These are phyloP conservation scores for Pseudopyricularia javanii DNA, from an alignment of 2,329 filamentous ascomycete species.

Conservation along the genomic window DNA sequence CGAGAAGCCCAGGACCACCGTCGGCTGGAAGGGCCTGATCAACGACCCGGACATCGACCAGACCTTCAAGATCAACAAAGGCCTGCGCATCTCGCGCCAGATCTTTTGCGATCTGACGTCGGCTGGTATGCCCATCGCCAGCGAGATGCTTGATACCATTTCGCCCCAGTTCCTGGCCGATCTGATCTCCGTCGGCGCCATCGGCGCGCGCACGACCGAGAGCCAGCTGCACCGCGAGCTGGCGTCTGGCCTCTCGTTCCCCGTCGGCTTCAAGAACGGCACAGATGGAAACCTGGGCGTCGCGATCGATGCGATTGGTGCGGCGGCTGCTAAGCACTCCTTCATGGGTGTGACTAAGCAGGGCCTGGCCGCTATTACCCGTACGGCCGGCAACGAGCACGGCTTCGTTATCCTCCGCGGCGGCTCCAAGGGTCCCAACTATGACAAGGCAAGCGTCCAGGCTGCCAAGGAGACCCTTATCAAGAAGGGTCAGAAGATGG, in stretches of 20 bases:
- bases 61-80: conserved; percentile 99
- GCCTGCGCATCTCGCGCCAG: conserved; percentile 71
- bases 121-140: conserved; percentile 90
- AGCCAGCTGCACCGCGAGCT: conserved; percentile 91
- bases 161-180: conserved; percentile 95
- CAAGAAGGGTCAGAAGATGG: conserved; percentile 60
- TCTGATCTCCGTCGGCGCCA: conserved; percentile 78
- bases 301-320: conserved; percentile 88
- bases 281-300: conserved; percentile 85
- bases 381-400: conserved; percentile 89
- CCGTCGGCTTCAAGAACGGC: conserved; percentile 98
- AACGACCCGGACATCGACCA: conserved; percentile 98
- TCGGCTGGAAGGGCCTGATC: conserved; percentile 97
- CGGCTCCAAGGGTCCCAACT: conserved; percentile 89
- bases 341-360: conserved; percentile 97
- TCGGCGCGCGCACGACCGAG: conserved; percentile 94
- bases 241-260: conserved; percentile 88
- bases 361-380: conserved; percentile 86
- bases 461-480: conserved; percentile 67
- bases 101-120: conserved; percentile 86
- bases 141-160: conserved; percentile 97
- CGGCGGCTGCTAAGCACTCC: conserved; percentile 76
- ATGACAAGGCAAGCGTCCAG: conserved; percentile 73
- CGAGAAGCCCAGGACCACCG: conserved; percentile 94
- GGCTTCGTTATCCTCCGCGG: conserved; percentile 94